Base-by-base conservation (phyloP, 805 yeast genomes). In the Lachancea meyersii region DNA sequence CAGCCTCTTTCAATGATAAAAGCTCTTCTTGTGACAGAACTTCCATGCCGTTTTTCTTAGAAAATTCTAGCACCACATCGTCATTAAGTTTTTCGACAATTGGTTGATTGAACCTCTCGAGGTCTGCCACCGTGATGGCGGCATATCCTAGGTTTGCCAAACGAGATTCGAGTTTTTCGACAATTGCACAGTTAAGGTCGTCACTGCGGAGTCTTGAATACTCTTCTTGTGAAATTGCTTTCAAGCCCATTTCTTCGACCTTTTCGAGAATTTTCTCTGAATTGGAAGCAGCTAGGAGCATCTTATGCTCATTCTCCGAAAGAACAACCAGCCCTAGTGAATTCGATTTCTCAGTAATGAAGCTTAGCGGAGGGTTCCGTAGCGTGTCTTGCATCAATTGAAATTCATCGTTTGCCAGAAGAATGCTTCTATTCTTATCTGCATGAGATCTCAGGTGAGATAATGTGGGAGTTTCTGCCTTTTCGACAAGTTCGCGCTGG, bases 291-390 rank as follows among this genome's bases (percentile, higher is more conserved):
- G 35, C 44, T 5, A 46, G 17, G 23, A 47, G 32, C 8, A 27
- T 23, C 18, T 48, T 32, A 34, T 48, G 44, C 13, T 52, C 54
- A 5, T 38, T 42, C 23, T 41, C 19, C 5, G 52, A 43, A 9
- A 63, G 17, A 6, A 52, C 44, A 11, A 35, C 33, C 34, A 55
- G 23, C 27, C 47, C 48, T 1, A 51, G 43, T 2, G 45, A 17
- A 18, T 50, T 46, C 14, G 69, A 57, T 23, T 61, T 60, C 26
- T 53, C 45, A 2, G 48, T 48, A 22, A 61, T 40, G 22, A 55
- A 57, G 11, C 52, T 56, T n/a, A 51, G 19, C 5, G 59, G 43
- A 34, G 62, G 63, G 13, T 48, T 41, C 1, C 51, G 49, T 10
- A 48, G 17, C 2, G 33, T n/a, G 5, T 46, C 32, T 17, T 55